Evolutionary conservation across 169 alveolate genomes (phyloP), one percentile per base, ranked within the genome.

Genomic region (Eimeria tenella): DNA sequence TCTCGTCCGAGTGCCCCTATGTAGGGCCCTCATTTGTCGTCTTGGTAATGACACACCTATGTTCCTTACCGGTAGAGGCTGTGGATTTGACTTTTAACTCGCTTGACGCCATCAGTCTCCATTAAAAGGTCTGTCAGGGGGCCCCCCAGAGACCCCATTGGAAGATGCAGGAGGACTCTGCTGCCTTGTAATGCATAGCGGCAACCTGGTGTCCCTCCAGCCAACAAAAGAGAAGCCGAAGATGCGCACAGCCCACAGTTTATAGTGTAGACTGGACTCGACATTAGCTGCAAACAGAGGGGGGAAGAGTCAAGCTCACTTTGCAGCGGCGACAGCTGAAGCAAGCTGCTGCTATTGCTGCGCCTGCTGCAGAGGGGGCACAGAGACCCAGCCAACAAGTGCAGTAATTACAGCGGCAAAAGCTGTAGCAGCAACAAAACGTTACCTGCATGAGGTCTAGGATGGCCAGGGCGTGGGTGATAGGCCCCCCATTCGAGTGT

Each of bases 101-200:
- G n/a, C 73, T 56, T 21, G 6, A 81, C 89, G 17, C 49, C 89
- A 19, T 4, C 74, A 21, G 89, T 71, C 13, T 81, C 89, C 15
- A 5, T 55, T 3, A n/a, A 5, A 2, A 81, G 55, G 21, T 55
- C 58, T 5, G 55, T 21, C 23, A 81, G 74, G 74, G 89, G 73
- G 73, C 89, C 89, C 65, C 58, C 89, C 7, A 81, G 89, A 53
- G 89, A 52, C 89, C 89, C 89, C 89, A 81, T 81, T 13, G 89
- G 89, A 31, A 81, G 62, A 11, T 81, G 89, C 89, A 81, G 89
- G 58, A 81, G 21, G 6, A 81, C 74, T 53, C 89, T 81, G 74
- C 89, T 81, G 74, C 89, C 89, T n/a, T 56, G 73, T 52, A 81
- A 81, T 4, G 89, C 23, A 21, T 81, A 81, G n/a, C 89, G 89